These are phyloP conservation scores for Ophiostoma sp. DNA, from an alignment of 2,329 filamentous ascomycete species.

Conservation along the genomic window DNA sequence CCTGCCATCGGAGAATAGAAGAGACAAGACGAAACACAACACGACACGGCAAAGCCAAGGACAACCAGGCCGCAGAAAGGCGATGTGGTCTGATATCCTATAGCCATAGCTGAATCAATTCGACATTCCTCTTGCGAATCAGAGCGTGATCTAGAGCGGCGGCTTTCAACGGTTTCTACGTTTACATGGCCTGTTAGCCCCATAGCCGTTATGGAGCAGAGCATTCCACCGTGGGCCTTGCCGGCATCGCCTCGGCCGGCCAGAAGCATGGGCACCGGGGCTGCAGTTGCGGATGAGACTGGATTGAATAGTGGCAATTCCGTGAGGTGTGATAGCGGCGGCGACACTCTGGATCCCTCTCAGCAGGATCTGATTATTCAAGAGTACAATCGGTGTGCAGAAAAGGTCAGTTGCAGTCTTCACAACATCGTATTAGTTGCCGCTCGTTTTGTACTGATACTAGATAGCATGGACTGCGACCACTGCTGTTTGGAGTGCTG, in stretches of 20 bases:
- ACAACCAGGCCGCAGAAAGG: not conserved
- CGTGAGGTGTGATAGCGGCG: not conserved
- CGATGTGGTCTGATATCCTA: not conserved
- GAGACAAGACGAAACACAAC: slow-evolving; percentile 1
- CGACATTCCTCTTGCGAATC: not conserved
- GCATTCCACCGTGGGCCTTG: slow-evolving; percentile 8
- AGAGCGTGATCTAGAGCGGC: not conserved
- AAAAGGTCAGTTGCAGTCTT: slow-evolving; percentile 41
- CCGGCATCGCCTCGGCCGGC: slow-evolving; percentile 3
- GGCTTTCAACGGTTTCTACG: not conserved
- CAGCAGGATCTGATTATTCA: slow-evolving; percentile 45
- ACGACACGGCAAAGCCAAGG: not conserved
- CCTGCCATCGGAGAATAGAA: slow-evolving; percentile 2
- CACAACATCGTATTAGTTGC: not conserved
- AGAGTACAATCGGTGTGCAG: slow-evolving; percentile 57
- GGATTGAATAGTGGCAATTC: not conserved
- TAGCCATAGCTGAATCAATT: not conserved
- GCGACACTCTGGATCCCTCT: slow-evolving; percentile 28
- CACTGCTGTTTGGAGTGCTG: slow-evolving; percentile 27
- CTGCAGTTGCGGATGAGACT: not conserved
- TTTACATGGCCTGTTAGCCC: slow-evolving; percentile 13
- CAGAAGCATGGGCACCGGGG: not conserved
- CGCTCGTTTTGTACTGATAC: not conserved
- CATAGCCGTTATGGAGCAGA: slow-evolving; percentile 15
- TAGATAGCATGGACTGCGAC: slow-evolving; percentile 50